phyloP scores from a whole-genome alignment of 129 eudicot genomes.

The Centaurea solstitialis region DNA sequence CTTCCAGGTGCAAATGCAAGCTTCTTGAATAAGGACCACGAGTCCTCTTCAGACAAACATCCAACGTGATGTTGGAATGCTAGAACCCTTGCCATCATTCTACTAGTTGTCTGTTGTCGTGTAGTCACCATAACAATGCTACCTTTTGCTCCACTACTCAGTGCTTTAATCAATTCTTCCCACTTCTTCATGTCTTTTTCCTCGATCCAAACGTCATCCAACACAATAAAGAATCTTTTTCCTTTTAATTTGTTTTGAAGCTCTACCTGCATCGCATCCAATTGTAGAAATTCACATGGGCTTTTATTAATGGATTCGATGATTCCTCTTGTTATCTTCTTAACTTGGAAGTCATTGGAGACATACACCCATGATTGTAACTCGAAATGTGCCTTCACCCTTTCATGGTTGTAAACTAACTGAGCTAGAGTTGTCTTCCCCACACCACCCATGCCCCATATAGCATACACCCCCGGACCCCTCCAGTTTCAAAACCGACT shows the following conservation, averaged over 20 bases:
- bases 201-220: conserved; percentile 47
- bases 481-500: background rate
- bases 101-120: conserved; percentile 12
- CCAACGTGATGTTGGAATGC: conserved; percentile 20
- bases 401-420: conserved; percentile 12
- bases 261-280: background rate
- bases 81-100: conserved; percentile 21
- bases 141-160: conserved; percentile 29
- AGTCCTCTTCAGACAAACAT: conserved; percentile 31
- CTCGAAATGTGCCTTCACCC: background rate
- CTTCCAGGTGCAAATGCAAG: conserved; percentile 31
- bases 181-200: conserved; percentile 17
- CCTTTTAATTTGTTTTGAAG: conserved; percentile 11
- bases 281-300: background rate
- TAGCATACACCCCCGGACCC: background rate
- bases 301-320: background rate
- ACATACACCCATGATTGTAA: conserved; percentile 19
- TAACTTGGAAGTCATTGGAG: conserved; percentile 1
- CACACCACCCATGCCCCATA: conserved; percentile 15
- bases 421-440: conserved; percentile 22
- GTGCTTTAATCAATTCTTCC: conserved; percentile 24
- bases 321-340: conserved; percentile 3
- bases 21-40: conserved; percentile 26
- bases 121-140: conserved; percentile 33
- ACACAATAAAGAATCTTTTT: conserved; percentile 29